A percentile compares a stretch with the other conserved stretches of the same genome.
phyloP scores from a whole-genome alignment of 345 rosid species.

The Barbarea vulgaris region DNA sequence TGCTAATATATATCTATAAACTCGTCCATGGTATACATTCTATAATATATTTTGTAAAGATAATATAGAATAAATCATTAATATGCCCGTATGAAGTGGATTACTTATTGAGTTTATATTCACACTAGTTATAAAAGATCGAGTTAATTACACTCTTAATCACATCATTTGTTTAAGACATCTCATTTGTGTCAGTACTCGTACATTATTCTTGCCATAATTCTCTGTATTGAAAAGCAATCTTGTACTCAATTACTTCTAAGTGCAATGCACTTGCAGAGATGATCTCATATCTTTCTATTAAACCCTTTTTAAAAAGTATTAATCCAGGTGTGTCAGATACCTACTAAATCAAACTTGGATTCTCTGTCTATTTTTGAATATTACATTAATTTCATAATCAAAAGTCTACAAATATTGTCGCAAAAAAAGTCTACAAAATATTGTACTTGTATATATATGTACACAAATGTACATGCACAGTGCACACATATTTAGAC shows the following conservation, averaged over 20 bases:
- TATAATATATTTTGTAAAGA: constrained; percentile 2
- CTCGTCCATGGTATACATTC: background rate
- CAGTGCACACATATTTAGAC: constrained; percentile 7
- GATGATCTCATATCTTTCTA: constrained; percentile 2
- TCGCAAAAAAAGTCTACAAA: constrained; percentile 1
- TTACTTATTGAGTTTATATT: background rate
- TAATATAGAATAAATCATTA: constrained; percentile 1
- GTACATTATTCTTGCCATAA: constrained; percentile 22
- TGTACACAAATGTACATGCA: constrained; percentile 32
- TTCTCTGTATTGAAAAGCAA: constrained; percentile 28
- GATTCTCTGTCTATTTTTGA: constrained; percentile 19
- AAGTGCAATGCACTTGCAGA: constrained; percentile 36
- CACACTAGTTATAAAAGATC: background rate
- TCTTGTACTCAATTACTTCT: constrained; percentile 14
- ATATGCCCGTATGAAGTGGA: background rate
- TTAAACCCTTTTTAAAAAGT: background rate
- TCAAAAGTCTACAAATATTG: constrained; percentile 6
- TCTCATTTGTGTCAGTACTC: constrained; percentile 35
- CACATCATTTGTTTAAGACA: constrained; percentile 25
- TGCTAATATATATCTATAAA: background rate
- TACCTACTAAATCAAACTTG: constrained; percentile 38
- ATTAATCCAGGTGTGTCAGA: constrained; percentile 40
- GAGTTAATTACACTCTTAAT: constrained; percentile 16
- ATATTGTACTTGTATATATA: constrained; percentile 19
- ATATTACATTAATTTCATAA: constrained; percentile 19